Evolutionary conservation across 441 rosid genomes (phyloP), one percentile per base, ranked within the genome.

Genomic region (Daphne laureola): DNA sequence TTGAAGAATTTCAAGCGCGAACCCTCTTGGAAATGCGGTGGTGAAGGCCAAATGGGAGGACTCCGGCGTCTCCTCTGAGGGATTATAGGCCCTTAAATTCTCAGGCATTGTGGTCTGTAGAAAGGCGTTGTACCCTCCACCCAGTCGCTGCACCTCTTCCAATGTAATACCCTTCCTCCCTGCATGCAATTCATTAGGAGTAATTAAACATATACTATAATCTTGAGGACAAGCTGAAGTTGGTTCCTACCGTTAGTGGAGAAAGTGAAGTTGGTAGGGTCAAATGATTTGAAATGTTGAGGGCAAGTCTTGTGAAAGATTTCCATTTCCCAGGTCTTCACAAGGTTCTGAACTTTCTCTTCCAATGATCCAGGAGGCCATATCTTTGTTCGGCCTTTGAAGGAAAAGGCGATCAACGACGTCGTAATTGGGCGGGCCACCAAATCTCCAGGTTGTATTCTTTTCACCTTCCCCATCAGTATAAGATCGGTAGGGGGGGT

Each of bases 301-400:
- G 55, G 65, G 44, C 42, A 14, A 11, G 67, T 57, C 53, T 83
- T 83, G 56, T 83, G 58, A 54, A 83, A 73, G 51, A 78, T 23
- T 55, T 84, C 91, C 87, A 80, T 84, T 53, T 84, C 87, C 85
- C 81, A 84, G 46, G 83, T 73, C 68, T 81, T 81, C 9, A 84
- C 63, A 5, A 78, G 80, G 66, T 81, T 77, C 65, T 84, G 91
- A 5, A 81, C 83, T 25, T 75, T 66, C 46, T 83, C 87, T 54
- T 75, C 83, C 2, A 81, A 61, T 4, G 91, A 84, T 18, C 85
- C 85, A 0, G 80, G 49, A 31, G 85, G 80, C 90, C 87, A 83
- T 40, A 75, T 77, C 85, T 68, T 70, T 31, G 90, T 79, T 51
- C 76, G 51, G 64, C 83, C 83, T 65, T 65, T 79, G 73, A 49